Evolutionary conservation across 2,329 filamentous ascomycete genomes (phyloP), one percentile per base, ranked within the genome.

Genomic region (Magnaporthiopsis incrustans): DNA sequence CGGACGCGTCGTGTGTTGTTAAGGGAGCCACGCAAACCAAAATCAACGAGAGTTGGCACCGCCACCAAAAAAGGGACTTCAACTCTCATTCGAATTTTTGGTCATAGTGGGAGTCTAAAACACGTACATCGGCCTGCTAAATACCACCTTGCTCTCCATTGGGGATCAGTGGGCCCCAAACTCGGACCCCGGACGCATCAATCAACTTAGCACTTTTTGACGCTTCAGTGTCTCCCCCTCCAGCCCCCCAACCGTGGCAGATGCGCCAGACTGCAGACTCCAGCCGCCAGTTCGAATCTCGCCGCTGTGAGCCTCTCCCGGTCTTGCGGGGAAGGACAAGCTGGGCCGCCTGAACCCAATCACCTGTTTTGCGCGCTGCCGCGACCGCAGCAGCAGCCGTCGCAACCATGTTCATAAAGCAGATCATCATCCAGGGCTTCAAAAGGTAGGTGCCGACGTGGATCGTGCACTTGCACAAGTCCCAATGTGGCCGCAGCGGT

Each of bases 361-460:
- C 14, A n/a, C 44, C 57, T 26, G 25, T 25, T 58, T n/a, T 64
- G 63, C 63, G 64, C 60, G 67, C 66, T 70, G 68, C 68, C 67
- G 53, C 68, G 67, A 67, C 64, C 69, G 70, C 73, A 72, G 72
- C 70, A 63, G 63, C 63, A 64, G 53, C 44, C n/a, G 64, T 64
- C 66, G 68, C 72, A 76, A 82, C 71, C 74, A 97, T 97, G 93
- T 95, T 96, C 82, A 97, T 99, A 85, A 99, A 99, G 78, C 95
- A 99, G 81, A 97, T 98, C 77, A 98, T 97, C 77, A 98, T 99
- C 75, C 95, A 99, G 78, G 95, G 95, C 87, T 99, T 99, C 81
- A 99, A 99, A 81, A 97, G 92, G 92, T 96, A 77, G 70, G 78
- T 73, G 64, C 63, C 57, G 64, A 59, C 60, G 22, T n/a, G 15